phyloP scores from a whole-genome alignment of 495 filamentous ascomycete species.

The Evansstolkia leycettana region DNA sequence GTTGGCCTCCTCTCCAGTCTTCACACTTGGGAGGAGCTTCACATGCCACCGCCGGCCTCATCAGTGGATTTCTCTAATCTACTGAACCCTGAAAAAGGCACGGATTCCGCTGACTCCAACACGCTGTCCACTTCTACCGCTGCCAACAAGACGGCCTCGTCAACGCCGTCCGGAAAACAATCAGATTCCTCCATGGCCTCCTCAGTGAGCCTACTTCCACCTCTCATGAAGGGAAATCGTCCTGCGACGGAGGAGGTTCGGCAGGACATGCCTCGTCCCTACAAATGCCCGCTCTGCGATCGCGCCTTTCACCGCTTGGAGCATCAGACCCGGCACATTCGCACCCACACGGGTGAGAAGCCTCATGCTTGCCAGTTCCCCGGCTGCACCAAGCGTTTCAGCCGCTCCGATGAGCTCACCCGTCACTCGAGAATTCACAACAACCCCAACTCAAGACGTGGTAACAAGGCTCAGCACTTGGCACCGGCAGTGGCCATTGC shows the following conservation, averaged over 20 bases:
- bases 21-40: constrained; percentile 22
- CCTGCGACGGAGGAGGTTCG: constrained; percentile 44
- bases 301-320: constrained; percentile 98
- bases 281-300: constrained; percentile 97
- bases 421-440: constrained; percentile 97
- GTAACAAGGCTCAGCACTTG: constrained; percentile 71
- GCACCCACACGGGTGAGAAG: constrained; percentile 97
- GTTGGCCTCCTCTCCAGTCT: too few species aligned
- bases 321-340: constrained; percentile 95
- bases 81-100: constrained; percentile 47
- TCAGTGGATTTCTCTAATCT: constrained; percentile 70
- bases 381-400: constrained; percentile 96
- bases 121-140: constrained; percentile 14
- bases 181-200: constrained; percentile 52
- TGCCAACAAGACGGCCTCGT: constrained; percentile 6
- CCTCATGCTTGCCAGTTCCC: constrained; percentile 90
- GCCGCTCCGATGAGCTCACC: constrained; percentile 90
- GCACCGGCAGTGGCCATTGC: constrained; percentile 44
- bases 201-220: constrained; percentile 54
- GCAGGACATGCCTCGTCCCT: constrained; percentile 84
- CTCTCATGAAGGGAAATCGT: constrained; percentile 51
- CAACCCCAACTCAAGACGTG: constrained; percentile 92
- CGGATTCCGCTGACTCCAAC: constrained; percentile 3
- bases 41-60: constrained; percentile 63
- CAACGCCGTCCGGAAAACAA: constrained; percentile 18